Conservation (phyloP, 2,329 filamentous ascomycete genomes). For the Colletotrichum viniferum region DNA sequence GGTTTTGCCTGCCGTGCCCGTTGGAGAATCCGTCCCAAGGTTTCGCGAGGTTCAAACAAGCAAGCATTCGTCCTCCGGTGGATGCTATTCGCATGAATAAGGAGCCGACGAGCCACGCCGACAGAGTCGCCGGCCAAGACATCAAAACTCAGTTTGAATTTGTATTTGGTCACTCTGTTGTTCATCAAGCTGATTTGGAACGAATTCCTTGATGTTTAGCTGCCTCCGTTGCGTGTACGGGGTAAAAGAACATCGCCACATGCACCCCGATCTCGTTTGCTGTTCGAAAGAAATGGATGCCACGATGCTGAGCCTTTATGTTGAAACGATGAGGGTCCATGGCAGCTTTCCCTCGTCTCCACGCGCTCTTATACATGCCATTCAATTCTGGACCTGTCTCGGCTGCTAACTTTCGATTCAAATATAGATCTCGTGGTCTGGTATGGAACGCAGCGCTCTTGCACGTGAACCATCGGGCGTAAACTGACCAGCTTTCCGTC, state of each 20-base stretch:
- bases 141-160: neutral
- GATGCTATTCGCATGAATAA: neutral
- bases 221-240: neutral
- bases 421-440: neutral
- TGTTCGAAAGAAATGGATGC: neutral
- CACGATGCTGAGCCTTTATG: neutral
- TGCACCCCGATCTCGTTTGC: neutral
- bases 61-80: neutral
- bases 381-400: neutral
- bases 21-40: neutral
- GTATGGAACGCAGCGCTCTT: neutral
- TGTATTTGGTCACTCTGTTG: accelerated
- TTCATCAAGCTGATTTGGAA: neutral
- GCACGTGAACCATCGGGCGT: neutral
- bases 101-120: neutral
- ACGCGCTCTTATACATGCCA: accelerated
- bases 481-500: neutral
- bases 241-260: neutral
- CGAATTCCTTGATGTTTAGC: accelerated
- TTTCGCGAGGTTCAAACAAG: neutral
- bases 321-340: accelerated
- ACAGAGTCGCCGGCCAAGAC: neutral
- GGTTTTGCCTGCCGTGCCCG: neutral
- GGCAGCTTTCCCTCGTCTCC: neutral
- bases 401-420: neutral